A percentile compares a stretch with the other conserved stretches of the same genome.
Conservation (phyloP, 2,329 filamentous ascomycete genomes). For the Trichoderma gracile region DNA sequence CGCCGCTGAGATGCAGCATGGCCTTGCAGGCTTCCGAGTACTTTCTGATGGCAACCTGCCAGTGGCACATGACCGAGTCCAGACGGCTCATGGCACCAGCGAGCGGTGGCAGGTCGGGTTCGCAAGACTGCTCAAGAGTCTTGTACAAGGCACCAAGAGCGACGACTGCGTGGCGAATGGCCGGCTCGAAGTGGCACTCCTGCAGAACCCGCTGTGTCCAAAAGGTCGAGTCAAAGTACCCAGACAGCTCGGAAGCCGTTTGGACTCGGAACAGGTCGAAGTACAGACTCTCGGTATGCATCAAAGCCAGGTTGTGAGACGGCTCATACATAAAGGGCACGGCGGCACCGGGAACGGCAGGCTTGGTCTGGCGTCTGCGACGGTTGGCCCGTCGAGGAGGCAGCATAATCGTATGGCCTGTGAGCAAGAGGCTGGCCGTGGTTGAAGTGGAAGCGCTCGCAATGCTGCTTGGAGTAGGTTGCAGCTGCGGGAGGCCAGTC, state of each 20-base stretch:
- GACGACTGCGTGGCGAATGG: slow-evolving; percentile 65
- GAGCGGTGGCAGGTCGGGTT: slow-evolving; percentile 44
- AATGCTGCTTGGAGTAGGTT: neutral
- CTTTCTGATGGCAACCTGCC: slow-evolving; percentile 60
- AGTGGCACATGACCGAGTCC: slow-evolving; percentile 50
- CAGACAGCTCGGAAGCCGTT: slow-evolving; percentile 63
- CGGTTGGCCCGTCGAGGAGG: slow-evolving; percentile 38
- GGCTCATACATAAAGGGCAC: slow-evolving; percentile 46
- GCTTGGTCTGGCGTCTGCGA: slow-evolving; percentile 22
- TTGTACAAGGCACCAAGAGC: slow-evolving; percentile 68
- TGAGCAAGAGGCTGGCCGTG: slow-evolving; percentile 24
- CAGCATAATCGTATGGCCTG: slow-evolving; percentile 31
- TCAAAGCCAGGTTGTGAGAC: slow-evolving; percentile 48
- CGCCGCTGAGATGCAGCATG: slow-evolving; percentile 47
- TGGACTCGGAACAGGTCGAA: slow-evolving; percentile 63
- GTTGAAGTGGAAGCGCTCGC: slow-evolving; percentile 29
- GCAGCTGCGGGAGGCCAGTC: neutral
- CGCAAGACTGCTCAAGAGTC: slow-evolving; percentile 60
- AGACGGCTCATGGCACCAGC: slow-evolving; percentile 31
- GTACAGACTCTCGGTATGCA: slow-evolving; percentile 56
- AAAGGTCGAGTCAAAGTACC: slow-evolving; percentile 66
- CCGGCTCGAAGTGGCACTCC: slow-evolving; percentile 61
- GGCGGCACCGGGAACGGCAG: slow-evolving; percentile 18
- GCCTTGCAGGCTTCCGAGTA: slow-evolving; percentile 59
- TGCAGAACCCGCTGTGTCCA: slow-evolving; percentile 65